Percentiles rank a stretch among this genome's conserved stretches.
Evolutionary conservation across 1,284 basidiomycete species (phyloP).

Genomic region (Cutaneotrichosporon sp.): DNA sequence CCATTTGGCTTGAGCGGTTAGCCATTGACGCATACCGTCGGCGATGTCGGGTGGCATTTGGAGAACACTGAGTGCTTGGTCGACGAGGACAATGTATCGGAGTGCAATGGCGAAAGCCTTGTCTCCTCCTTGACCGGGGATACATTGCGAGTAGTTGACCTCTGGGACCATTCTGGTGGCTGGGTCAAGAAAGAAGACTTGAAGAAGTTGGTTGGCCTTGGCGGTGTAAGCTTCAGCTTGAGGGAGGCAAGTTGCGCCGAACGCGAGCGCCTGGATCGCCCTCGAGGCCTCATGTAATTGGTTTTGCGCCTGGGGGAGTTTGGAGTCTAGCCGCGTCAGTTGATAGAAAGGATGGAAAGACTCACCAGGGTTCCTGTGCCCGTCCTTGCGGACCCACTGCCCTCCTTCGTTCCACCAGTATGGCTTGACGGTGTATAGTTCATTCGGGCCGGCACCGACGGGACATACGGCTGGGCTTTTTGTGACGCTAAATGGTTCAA

Average conservation of each 20-base stretch:
- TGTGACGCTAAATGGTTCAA: constrained; percentile 33
- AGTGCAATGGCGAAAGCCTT: constrained; percentile 39
- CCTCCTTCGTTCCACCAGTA: constrained; percentile 36
- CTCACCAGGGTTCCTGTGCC: constrained; percentile 40
- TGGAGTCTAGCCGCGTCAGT: neutral
- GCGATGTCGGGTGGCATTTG: constrained; percentile 13
- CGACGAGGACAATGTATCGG: constrained; percentile 37
- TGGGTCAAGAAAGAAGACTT: constrained; percentile 40
- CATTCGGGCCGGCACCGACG: constrained; percentile 32
- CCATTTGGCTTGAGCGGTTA: constrained; percentile 34
- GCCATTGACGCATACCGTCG: constrained; percentile 27
- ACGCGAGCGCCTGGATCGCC: constrained; percentile 29
- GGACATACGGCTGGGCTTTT: constrained; percentile 29
- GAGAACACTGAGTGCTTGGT: constrained; percentile 29
- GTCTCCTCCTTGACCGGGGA: constrained; percentile 34
- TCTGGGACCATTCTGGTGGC: constrained; percentile 40
- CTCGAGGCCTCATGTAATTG: constrained; percentile 31
- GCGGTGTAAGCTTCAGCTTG: constrained; percentile 6
- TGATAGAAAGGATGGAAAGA: neutral
- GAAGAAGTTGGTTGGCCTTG: constrained; percentile 27
- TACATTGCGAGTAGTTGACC: constrained; percentile 37
- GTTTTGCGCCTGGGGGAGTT: constrained; percentile 31
- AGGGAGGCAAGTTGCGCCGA: constrained; percentile 23
- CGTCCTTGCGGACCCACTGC: constrained; percentile 38
- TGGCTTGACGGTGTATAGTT: constrained; percentile 39